Evolutionary conservation across 768 basidiomycete genomes (phyloP).

Genomic region (Podaxis sp.): DNA sequence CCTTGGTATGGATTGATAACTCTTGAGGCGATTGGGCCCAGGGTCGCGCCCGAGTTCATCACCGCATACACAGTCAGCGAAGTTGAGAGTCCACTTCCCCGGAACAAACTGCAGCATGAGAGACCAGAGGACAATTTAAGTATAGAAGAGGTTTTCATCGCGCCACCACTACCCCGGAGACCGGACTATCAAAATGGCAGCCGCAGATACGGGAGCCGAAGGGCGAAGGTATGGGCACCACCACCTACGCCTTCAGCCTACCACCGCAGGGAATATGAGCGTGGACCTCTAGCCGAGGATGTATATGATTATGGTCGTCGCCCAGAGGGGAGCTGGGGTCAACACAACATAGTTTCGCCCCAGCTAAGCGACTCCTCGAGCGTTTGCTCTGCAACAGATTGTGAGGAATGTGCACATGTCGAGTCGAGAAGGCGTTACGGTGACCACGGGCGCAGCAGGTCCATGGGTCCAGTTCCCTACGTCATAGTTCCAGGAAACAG

Average conservation of each 20-base stretch:
- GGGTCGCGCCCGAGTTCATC: background rate
- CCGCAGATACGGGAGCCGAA: background rate
- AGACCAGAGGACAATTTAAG: background rate
- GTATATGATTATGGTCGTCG: background rate
- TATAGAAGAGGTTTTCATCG: conserved; percentile 9
- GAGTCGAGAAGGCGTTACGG: background rate
- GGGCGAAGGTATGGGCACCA: background rate
- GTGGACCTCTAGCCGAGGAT: background rate
- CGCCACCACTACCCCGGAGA: conserved; percentile 8
- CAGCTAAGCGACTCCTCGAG: conserved; percentile 3
- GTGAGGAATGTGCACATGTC: conserved; percentile 7
- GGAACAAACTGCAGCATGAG: background rate
- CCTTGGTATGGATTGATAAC: background rate
- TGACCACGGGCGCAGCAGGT: background rate
- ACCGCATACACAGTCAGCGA: conserved; percentile 12
- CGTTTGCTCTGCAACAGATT: conserved; percentile 1
- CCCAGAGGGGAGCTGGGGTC: background rate
- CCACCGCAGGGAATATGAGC: background rate
- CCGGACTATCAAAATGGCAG: conserved; percentile 4
- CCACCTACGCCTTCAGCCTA: background rate
- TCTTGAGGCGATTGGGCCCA: background rate
- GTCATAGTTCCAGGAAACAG: conserved; percentile 3
- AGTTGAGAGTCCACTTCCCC: conserved; percentile 2
- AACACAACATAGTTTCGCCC: background rate
- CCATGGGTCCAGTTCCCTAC: background rate